Evolutionary conservation across 2,329 filamentous ascomycete species (phyloP).

Genomic region (Neopestalotiopsis sp.): DNA sequence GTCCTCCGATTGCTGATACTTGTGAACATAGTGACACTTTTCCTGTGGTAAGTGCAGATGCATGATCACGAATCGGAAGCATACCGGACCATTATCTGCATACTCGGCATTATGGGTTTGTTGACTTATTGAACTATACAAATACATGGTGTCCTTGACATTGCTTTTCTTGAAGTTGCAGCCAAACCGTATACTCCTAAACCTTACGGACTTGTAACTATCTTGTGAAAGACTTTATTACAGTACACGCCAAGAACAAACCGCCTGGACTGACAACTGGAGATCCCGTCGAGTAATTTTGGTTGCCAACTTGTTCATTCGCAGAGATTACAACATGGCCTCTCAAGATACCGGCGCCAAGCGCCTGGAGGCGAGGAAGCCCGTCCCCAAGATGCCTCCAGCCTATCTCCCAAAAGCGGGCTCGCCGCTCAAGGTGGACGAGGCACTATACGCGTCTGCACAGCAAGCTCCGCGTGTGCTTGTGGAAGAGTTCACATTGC

Average conservation of each 20-base stretch:
- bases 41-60: neutral
- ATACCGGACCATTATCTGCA: neutral
- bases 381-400: conserved; percentile 52
- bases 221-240: neutral
- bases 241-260: neutral
- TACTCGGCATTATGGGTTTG: neutral
- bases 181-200: neutral
- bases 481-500: conserved; percentile 63
- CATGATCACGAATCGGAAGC: neutral
- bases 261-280: neutral
- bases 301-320: too few relatives aligned
- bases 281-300: too few relatives aligned
- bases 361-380: conserved; percentile 47
- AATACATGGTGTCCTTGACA: neutral
- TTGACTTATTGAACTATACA: neutral
- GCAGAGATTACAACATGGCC: neutral
- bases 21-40: neutral
- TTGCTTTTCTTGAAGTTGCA: neutral
- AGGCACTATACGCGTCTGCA: conserved; percentile 64
- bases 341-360: conserved; percentile 23
- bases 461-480: conserved; percentile 50
- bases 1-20: neutral
- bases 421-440: conserved; percentile 50
- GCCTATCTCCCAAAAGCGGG: conserved; percentile 51
- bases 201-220: neutral